phyloP scores from a whole-genome alignment of 2,329 filamentous ascomycete genomes.

The Calonectria fujianensis region DNA sequence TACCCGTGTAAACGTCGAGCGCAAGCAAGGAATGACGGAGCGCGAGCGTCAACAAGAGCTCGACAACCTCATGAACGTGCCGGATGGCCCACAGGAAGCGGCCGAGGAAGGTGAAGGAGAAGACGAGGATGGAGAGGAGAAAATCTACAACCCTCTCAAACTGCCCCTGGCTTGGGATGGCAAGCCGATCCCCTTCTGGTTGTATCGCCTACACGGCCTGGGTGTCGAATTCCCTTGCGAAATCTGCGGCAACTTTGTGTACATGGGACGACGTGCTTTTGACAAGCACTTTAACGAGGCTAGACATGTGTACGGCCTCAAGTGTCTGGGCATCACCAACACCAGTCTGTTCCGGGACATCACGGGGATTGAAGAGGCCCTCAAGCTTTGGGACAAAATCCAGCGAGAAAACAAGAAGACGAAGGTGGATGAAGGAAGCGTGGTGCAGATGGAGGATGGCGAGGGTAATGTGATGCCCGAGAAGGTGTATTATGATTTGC shows the following conservation, averaged over 20 bases:
- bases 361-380: conserved; percentile 90
- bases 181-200: conserved; percentile 99
- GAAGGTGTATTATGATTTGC: conserved; percentile 96
- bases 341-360: conserved; percentile 95
- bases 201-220: conserved; percentile 96
- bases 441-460: conserved; percentile 98
- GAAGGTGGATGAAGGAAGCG: conserved; percentile 84
- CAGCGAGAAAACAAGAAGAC: conserved; percentile 88
- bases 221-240: conserved; percentile 97
- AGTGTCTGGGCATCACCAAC: conserved; percentile 94
- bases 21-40: conserved; percentile 98
- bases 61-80: conserved; percentile 82
- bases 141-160: conserved; percentile 97
- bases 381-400: conserved; percentile 94
- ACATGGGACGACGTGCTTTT: conserved; percentile 96
- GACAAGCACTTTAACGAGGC: conserved; percentile 99
- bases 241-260: conserved; percentile 98
- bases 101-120: conserved; percentile 78
- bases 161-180: conserved; percentile 98
- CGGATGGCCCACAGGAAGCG: conserved; percentile 57
- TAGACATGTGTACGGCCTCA: conserved; percentile 93
- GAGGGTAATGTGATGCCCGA: conserved; percentile 99
- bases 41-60: conserved; percentile 95
- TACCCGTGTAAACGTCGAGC: conserved; percentile 95
- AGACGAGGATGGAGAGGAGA: conserved; percentile 87